Evolutionary conservation across 2,329 filamentous ascomycete genomes (phyloP).

Genomic region (Cercospora sp.): DNA sequence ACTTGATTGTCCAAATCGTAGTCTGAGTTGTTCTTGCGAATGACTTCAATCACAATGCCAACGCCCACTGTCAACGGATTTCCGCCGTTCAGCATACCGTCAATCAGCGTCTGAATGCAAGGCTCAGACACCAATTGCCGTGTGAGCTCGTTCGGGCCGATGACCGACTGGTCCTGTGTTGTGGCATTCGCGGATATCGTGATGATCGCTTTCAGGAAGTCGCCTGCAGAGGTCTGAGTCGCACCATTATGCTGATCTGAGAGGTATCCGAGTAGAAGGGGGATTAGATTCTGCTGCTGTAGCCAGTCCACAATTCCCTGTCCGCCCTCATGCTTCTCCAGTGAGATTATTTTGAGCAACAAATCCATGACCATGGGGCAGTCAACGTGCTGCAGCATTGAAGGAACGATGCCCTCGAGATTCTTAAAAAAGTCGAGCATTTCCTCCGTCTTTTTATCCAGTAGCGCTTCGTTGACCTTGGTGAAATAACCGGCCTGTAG

Average conservation of each 20-base stretch:
- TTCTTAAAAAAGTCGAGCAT: slow-evolving; percentile 90
- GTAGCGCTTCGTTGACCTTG: slow-evolving; percentile 95
- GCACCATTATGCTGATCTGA: slow-evolving; percentile 81
- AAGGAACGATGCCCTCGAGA: slow-evolving; percentile 75
- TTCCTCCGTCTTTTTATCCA: slow-evolving; percentile 97
- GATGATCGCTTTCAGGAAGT: slow-evolving; percentile 98
- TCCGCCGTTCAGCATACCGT: slow-evolving; percentile 88
- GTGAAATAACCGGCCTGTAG: slow-evolving; percentile 97
- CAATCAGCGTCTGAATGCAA: slow-evolving; percentile 81
- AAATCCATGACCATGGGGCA: slow-evolving; percentile 99
- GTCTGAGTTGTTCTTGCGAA: slow-evolving; percentile 98
- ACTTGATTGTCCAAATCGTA: slow-evolving; percentile 91
- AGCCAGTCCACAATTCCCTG: slow-evolving; percentile 97
- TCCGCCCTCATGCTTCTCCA: slow-evolving; percentile 88
- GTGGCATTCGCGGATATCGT: slow-evolving; percentile 98
- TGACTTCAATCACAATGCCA: slow-evolving; percentile 96
- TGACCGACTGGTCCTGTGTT: slow-evolving; percentile 97
- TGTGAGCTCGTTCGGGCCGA: slow-evolving; percentile 94
- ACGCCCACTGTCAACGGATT: slow-evolving; percentile 95
- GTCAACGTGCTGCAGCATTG: slow-evolving; percentile 90
- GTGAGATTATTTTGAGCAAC: slow-evolving; percentile 90
- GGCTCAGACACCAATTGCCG: slow-evolving; percentile 85
- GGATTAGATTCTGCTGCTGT: slow-evolving; percentile 83
- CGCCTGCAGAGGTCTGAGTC: slow-evolving; percentile 92
- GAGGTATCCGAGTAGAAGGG: slow-evolving; percentile 81